Evolutionary conservation across 306 rosid species (phyloP).

Genomic region (Vicia faba): DNA sequence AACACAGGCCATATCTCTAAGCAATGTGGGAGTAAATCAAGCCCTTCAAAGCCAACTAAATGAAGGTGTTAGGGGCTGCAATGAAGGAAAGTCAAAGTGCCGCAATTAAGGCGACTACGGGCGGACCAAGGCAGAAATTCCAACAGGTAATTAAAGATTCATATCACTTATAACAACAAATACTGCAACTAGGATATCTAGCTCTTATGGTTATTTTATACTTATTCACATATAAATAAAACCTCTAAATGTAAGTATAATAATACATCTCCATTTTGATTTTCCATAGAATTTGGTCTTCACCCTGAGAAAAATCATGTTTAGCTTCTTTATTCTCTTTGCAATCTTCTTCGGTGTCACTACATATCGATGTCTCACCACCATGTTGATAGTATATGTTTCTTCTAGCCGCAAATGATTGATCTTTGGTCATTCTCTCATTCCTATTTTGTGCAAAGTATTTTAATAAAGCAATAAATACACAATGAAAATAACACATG

Average conservation of each 20-base stretch:
- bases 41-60: too few relatives aligned
- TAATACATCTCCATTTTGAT: conserved; percentile 36
- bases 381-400: conserved; percentile 63
- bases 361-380: conserved; percentile 68
- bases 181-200: conserved; percentile 9
- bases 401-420: conserved; percentile 74
- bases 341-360: conserved; percentile 76
- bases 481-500: conserved; percentile 11
- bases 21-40: too few relatives aligned
- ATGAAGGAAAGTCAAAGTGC: too few relatives aligned
- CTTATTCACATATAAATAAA: conserved; percentile 20
- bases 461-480: conserved; percentile 45
- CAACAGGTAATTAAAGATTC: neutral
- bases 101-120: too few relatives aligned
- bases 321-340: conserved; percentile 52
- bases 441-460: conserved; percentile 57
- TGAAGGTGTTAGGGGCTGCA: too few relatives aligned
- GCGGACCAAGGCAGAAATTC: too few relatives aligned
- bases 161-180: conserved; percentile 8
- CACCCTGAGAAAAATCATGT: conserved; percentile 64
- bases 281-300: conserved; percentile 72
- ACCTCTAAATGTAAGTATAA: conserved; percentile 20
- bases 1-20: too few relatives aligned
- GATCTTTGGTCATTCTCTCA: conserved; percentile 82
- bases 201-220: neutral